Evolutionary conservation across 1,284 basidiomycete genomes (phyloP).

Genomic region (Volvariella volvacea): DNA sequence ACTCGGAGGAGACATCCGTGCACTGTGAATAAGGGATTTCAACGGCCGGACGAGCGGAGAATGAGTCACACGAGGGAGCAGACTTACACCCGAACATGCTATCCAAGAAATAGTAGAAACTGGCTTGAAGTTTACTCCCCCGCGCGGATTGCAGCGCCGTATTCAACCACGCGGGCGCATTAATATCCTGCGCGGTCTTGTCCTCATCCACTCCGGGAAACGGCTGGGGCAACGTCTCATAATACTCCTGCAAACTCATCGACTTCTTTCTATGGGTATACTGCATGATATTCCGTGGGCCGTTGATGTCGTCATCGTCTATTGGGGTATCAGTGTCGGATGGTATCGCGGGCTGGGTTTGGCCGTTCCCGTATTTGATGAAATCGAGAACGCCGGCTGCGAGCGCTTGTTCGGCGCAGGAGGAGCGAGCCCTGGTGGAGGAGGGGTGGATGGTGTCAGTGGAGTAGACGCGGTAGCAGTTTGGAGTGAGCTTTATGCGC

Average conservation of each 20-base stretch:
- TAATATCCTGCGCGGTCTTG: slow-evolving; percentile 39
- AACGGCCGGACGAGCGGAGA: slow-evolving; percentile 6
- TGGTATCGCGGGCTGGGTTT: slow-evolving; percentile 22
- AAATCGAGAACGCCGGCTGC: slow-evolving; percentile 46
- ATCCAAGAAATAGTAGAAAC: slow-evolving; percentile 38
- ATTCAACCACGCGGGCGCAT: slow-evolving; percentile 49
- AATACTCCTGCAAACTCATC: slow-evolving; percentile 45
- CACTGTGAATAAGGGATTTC: slow-evolving; percentile 26
- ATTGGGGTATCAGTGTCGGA: slow-evolving; percentile 3
- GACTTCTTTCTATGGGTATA: slow-evolving; percentile 10
- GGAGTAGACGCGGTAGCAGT: slow-evolving; percentile 42
- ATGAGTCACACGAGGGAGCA: neutral
- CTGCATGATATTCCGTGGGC: slow-evolving; percentile 9
- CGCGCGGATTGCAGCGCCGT: slow-evolving; percentile 41
- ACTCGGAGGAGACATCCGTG: slow-evolving; percentile 57
- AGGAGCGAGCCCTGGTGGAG: slow-evolving; percentile 37
- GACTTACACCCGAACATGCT: slow-evolving; percentile 33
- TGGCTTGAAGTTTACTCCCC: slow-evolving; percentile 36
- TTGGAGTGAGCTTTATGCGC: slow-evolving; percentile 41
- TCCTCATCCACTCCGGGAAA: slow-evolving; percentile 44
- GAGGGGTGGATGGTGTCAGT: slow-evolving; percentile 34
- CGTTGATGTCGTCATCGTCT: slow-evolving; percentile 11
- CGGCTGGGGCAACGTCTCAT: slow-evolving; percentile 50
- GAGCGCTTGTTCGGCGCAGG: slow-evolving; percentile 46
- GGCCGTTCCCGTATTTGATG: slow-evolving; percentile 46